Evolutionary conservation across 202 grass and related monocot genomes (phyloP).

Genomic region (Dendrocalamus latiflorus): DNA sequence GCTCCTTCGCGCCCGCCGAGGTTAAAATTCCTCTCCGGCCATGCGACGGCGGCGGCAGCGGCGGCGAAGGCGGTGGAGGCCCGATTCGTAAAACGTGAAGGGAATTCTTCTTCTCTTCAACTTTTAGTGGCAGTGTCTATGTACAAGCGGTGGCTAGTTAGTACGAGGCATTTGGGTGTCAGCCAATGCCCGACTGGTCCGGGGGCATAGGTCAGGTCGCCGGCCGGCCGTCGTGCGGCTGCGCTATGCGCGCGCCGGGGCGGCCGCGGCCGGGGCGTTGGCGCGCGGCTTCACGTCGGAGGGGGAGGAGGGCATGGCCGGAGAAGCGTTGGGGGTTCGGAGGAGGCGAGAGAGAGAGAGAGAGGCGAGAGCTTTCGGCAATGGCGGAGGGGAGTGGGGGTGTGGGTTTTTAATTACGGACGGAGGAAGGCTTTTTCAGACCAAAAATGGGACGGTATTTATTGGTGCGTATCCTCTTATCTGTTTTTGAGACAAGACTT

Average conservation of each 20-base stretch:
- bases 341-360: too few species aligned
- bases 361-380: background rate
- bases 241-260: slow-evolving; percentile 19
- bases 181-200: slow-evolving; percentile 59
- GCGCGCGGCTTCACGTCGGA: background rate
- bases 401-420: slow-evolving; percentile 25
- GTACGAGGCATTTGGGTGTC: slow-evolving; percentile 37
- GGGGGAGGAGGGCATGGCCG: slow-evolving; percentile 3
- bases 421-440: background rate
- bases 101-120: background rate
- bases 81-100: slow-evolving; percentile 21
- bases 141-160: slow-evolving; percentile 27
- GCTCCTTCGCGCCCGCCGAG: slow-evolving; percentile 23
- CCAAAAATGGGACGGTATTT: background rate
- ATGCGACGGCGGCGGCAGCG: slow-evolving; percentile 1
- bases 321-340: background rate
- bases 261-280: background rate
- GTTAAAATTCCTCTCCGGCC: slow-evolving; percentile 50
- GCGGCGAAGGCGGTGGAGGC: too few species aligned
- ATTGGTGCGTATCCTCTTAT: background rate
- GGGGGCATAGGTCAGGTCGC: slow-evolving; percentile 43
- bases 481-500: too few species aligned
- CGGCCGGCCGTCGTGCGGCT: slow-evolving; percentile 27
- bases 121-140: background rate
- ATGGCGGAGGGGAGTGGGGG: slow-evolving; percentile 36